Conservation (phyloP, 345 rosid species). For the Brassica incana region DNA sequence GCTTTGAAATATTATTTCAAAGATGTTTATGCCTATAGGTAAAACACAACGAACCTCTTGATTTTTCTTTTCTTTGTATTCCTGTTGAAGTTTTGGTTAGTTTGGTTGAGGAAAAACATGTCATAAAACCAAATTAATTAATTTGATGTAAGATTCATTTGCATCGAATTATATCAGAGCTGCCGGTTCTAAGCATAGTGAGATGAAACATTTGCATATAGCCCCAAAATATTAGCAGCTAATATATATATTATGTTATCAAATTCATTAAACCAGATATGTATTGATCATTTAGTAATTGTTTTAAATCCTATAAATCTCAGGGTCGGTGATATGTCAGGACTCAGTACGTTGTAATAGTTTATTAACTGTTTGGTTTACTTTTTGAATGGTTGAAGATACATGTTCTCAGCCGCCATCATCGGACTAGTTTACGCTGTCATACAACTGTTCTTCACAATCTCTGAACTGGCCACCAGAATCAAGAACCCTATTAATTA, state of each 20-base stretch:
- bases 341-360: neutral
- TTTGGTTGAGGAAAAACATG: neutral
- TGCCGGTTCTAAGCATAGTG: neutral
- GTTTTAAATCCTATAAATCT: neutral
- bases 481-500: slow-evolving; percentile 26
- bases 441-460: slow-evolving; percentile 37
- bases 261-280: too few species aligned
- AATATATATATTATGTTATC: neutral
- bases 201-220: neutral
- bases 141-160: neutral
- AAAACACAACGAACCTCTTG: slow-evolving; percentile 4
- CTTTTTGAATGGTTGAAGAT: slow-evolving; percentile 26
- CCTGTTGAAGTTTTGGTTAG: neutral
- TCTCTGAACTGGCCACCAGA: slow-evolving; percentile 36
- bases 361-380: neutral
- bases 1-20: slow-evolving; percentile 30
- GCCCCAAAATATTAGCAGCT: neutral
- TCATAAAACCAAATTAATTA: neutral
- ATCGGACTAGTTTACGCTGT: slow-evolving; percentile 40
- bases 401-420: slow-evolving; percentile 36
- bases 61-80: neutral
- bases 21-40: slow-evolving; percentile 45
- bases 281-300: neutral
- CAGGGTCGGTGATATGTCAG: neutral
- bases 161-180: neutral